Evolutionary conservation across 192 early-diverging fungal genomes (phyloP), one percentile per base, ranked within the genome.

Genomic region (Geosiphon pyriformis): DNA sequence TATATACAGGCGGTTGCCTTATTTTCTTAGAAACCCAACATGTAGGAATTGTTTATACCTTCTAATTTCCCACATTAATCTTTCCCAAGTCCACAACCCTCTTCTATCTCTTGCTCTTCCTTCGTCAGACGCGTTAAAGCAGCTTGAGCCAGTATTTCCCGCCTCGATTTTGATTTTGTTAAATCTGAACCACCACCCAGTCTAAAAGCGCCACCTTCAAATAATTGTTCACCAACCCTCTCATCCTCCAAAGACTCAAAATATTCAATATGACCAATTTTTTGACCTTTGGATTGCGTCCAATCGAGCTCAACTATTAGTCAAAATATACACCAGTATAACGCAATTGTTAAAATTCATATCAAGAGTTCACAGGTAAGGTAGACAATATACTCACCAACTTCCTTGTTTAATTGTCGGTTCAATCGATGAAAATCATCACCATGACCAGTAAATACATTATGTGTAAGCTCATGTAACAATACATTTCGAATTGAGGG

Each of bases 391-490:
- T 27, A 61, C 47, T 69, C 63, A 48, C 73, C 68, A 22, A 84
- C 81, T 42, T 90, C 87, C 55, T 78, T 77, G 46, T 90, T 91
- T n/a, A 93, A 72, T 62, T 87, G 75, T 46, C 88, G 74, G 67
- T 90, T 86, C 20, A 93, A 70, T 25, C 73, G 74, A 67, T 91
- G 87, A 65, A 93, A 93, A 30, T 83, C 75, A 4, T 83, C 81
- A 61, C 88, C 87, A 65, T 93, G 91, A 6, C 85, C 87, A 15
- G 62, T 42, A 80, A 80, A 84, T 12, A 85, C 83, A 74, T 87
- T 89, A 59, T 93, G 91, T 3, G 87, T 72, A 4, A 93, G 78
- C 68, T 93, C 91, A 71, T 93, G 91, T 27, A 93, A 62, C 20
- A 93, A 61, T 2, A 91, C 89, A 49, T 81, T 83, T 20, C 86